Evolutionary conservation across 257 asterid genomes (phyloP), one percentile per base, ranked within the genome.

Genomic region (Scutellaria minor): DNA sequence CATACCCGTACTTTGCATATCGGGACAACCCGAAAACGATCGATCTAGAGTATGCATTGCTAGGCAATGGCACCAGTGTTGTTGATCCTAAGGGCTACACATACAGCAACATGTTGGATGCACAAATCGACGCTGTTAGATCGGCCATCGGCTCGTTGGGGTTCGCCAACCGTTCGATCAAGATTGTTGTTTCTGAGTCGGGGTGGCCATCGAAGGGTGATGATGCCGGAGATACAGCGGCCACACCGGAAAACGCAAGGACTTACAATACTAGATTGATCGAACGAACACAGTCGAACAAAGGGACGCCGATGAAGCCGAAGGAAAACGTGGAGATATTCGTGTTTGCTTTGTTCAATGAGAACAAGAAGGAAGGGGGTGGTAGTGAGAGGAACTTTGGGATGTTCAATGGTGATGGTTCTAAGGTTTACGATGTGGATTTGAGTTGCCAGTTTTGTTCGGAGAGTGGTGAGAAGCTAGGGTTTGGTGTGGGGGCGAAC

Each of bases 171-270:
- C 72, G 77, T 5, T 70, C 80, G 6, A 62, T 85, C 60, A 75
- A 79, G 71, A 66, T 86, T 1, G 67, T 72, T 6, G 88, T 90
- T 52, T 83, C 97, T 0, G 96, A 90, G 59, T 82, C 91, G 0
- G 91, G 96, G 45, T 88, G 96, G 97, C 91, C 93, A 11, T 85
- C 96, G 0, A 84, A 65, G 58, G 93, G 91, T 5, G 93, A 82
- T 5, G 93, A 81, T 6, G 12, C 80, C 3, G 84, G 83, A 0
- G 88, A 85, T 9, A 47, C 72, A n/a, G 86, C 76, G 0, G 96
- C 91, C 8, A 83, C 89, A 0, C 78, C 76, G 1, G 86, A 85
- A 37, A 87, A 85, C 15, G 91, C 94, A 8, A 75, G 55, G 35
- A 87, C 81, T 0, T 89, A 87, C 62, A 83, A 85, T 42, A 54